Base-by-base conservation (phyloP, 2,329 filamentous ascomycete genomes). In the Exophiala xenobiotica region DNA sequence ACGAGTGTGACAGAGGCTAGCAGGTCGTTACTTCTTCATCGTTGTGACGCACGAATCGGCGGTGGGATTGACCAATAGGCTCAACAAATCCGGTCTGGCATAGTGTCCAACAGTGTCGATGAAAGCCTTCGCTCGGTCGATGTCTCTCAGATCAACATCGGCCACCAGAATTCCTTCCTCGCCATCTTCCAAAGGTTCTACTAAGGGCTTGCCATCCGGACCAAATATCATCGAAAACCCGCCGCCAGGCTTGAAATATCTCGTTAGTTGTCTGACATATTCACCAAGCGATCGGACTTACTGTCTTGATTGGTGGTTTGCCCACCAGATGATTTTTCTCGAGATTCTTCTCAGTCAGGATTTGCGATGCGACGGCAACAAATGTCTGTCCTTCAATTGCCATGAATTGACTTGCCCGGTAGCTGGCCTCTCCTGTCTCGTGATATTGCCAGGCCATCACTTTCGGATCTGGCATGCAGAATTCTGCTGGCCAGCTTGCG, bases 181-280 rank as follows among this genome's bases (percentile, higher is more conserved):
- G 0, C 68, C 68, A 11, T 66, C 63, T 3, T 65, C 48, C 5
- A 74, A 27, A 0, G 69, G 61, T 29, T 74, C 68, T 2, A 69
- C 72, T 35, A 80, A 57, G 3, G 71, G 63, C 22, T 74, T 65
- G 1, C 78, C 78, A 57, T 80, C 78, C 0, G 78, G 78, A 0
- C 74, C 78, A 51, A 77, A 76, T 18, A 80, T 71, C 53, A 75
- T 76, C 3, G 74, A 74, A 47, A 73, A 74, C 1, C 78, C 78
- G 18, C 74, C 74, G 11, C 31, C 31, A 16, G 31, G 31, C 7
- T 12, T 16, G 31, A 16, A 16, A 16, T 2, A 7, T 35, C n/a
- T 8, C n/a, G n/a, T 12, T 35, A 35, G 31, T 35, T 35, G 31
- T 35, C 31, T 31, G 11, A 6, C 27, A 11, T n/a, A 4, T 12